A percentile compares a stretch with the other conserved stretches of the same genome.
phyloP scores from a whole-genome alignment of 2,329 filamentous ascomycete species.

The Sporothrix globosa region DNA sequence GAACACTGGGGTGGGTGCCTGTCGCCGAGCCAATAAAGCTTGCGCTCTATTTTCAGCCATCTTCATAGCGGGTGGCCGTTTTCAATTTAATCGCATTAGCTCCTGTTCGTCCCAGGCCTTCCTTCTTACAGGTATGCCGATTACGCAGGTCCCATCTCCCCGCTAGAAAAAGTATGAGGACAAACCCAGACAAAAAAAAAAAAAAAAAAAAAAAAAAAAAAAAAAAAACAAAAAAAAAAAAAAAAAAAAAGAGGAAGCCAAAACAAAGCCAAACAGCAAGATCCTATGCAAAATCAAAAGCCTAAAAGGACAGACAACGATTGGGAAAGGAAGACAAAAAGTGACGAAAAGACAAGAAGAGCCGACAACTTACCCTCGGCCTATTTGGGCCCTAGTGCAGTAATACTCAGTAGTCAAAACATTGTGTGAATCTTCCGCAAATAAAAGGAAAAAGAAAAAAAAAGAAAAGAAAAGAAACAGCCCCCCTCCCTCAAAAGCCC shows the following conservation, averaged over 20 bases:
- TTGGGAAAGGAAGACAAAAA: not conserved
- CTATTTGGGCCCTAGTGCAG: not conserved
- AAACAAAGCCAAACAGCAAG: no score
- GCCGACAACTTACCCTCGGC: not conserved
- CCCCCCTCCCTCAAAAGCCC: not conserved
- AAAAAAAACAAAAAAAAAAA: not conserved
- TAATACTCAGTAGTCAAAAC: not conserved
- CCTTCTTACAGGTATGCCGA: conserved; percentile 24
- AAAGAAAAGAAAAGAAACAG: conserved; percentile 12
- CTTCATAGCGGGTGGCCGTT: no score
- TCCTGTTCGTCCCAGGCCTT: not conserved
- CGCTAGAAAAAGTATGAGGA: not conserved
- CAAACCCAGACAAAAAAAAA: not conserved
- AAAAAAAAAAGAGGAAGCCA: not conserved
- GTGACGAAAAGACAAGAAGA: no score
- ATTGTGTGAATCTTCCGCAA: not conserved
- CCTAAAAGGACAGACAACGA: not conserved
- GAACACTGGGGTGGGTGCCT: not conserved
- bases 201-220: not conserved
- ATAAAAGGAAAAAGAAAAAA: not conserved
- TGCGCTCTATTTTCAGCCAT: not conserved
- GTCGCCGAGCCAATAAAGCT: conserved; percentile 4
- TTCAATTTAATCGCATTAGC: not conserved
- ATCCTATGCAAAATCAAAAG: no score
- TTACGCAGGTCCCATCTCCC: conserved; percentile 28